phyloP scores from a whole-genome alignment of 2,329 filamentous ascomycete genomes.

The Epichloe glyceriae region DNA sequence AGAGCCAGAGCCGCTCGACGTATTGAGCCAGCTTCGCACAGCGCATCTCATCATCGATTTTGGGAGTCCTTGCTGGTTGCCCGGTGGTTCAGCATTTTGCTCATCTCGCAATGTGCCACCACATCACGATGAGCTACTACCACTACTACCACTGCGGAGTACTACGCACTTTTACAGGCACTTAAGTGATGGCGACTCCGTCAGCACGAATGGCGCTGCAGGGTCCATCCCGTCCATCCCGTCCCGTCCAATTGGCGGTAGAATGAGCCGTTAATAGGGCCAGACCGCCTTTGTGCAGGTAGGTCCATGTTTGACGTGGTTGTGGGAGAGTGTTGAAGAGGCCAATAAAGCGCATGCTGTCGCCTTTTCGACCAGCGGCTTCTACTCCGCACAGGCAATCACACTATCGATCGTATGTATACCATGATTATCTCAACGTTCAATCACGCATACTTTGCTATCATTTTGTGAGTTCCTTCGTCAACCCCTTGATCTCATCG shows the following conservation, averaged over 20 bases:
- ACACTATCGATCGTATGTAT: no score
- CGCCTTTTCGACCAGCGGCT: no score
- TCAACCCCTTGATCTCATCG: neutral
- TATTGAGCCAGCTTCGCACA: no score
- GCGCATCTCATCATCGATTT: no score
- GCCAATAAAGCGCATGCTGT: neutral
- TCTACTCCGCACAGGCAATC: no score
- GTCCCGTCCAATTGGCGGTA: neutral
- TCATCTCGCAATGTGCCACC: constrained; percentile 1
- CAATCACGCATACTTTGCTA: neutral
- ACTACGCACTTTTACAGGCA: neutral
- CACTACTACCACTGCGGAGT: neutral
- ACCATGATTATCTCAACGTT: neutral
- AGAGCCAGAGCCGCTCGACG: no score
- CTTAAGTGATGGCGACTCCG: neutral
- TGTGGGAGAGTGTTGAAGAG: neutral
- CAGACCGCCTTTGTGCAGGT: neutral
- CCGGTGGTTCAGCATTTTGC: neutral
- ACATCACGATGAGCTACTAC: constrained; percentile 1
- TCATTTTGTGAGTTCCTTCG: neutral
- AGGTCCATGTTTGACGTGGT: neutral
- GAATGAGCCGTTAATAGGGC: neutral
- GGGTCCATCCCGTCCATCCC: neutral
- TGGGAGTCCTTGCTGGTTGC: no score
- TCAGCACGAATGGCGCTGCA: neutral